Evolutionary conservation across 305 asterid species (phyloP).

Genomic region (Fraxinus platypoda): DNA sequence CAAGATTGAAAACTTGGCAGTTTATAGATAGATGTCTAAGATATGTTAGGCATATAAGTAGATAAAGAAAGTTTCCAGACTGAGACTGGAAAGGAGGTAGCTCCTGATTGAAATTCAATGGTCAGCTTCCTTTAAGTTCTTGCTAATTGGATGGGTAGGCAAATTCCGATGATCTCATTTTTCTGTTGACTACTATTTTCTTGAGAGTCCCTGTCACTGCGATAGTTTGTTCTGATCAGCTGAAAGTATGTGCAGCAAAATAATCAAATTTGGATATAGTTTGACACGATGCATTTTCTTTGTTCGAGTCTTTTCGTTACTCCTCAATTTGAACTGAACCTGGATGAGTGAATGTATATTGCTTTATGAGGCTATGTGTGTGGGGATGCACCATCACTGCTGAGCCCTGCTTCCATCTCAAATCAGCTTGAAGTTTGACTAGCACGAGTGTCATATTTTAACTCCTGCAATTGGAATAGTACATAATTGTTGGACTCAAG

Average conservation of each 20-base stretch:
- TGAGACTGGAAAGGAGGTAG: background rate
- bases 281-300: background rate
- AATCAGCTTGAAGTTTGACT: background rate
- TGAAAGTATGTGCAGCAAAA: background rate
- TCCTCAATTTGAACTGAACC: background rate
- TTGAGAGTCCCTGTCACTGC: background rate
- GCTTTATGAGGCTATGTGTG: background rate
- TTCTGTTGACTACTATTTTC: background rate
- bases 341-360: background rate
- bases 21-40: background rate
- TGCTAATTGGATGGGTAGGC: background rate
- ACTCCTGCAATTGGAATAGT: background rate
- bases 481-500: background rate
- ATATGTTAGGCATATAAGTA: background rate
- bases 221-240: background rate
- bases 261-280: background rate
- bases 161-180: background rate
- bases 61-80: background rate
- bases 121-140: background rate
- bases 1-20: background rate
- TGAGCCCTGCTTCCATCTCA: background rate
- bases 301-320: background rate
- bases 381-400: background rate
- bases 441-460: background rate
- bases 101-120: background rate